phyloP scores from a whole-genome alignment of 2,329 filamentous ascomycete species.

The Ploettnerulaceae sp. region DNA sequence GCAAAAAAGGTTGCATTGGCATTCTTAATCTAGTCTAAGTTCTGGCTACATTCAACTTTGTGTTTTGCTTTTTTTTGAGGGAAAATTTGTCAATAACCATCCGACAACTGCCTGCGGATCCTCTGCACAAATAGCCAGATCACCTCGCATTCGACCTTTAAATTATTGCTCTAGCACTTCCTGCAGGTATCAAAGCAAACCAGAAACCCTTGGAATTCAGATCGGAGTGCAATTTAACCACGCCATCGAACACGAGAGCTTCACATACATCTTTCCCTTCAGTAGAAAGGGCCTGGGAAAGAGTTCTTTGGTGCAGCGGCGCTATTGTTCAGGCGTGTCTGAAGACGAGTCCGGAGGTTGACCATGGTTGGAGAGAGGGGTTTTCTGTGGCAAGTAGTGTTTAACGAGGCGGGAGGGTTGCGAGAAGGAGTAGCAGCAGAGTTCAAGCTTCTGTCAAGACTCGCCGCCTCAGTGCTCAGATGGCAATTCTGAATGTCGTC shows the following conservation, averaged over 20 bases:
- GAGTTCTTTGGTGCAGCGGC: slow-evolving; percentile 2
- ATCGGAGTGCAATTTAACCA: neutral
- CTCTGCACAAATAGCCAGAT: slow-evolving; percentile 7
- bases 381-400: neutral
- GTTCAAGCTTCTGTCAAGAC: slow-evolving; percentile 10
- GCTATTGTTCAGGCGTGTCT: slow-evolving; percentile 16
- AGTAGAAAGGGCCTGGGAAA: neutral
- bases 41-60: neutral
- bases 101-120: slow-evolving; percentile 5
- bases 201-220: too few relatives aligned
- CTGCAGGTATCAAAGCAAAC: too few relatives aligned
- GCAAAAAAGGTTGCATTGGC: neutral
- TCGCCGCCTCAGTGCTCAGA: slow-evolving; percentile 8
- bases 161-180: too few relatives aligned
- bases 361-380: slow-evolving; percentile 14
- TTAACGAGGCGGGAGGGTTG: neutral
- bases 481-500: slow-evolving; percentile 9
- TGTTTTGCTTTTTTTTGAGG: neutral
- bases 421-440: slow-evolving; percentile 2
- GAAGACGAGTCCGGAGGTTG: slow-evolving; percentile 11
- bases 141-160: too few relatives aligned
- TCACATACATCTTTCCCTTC: neutral
- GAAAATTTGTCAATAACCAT: neutral
- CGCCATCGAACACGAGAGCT: neutral
- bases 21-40: slow-evolving; percentile 1